phyloP scores from a whole-genome alignment of 2,329 filamentous ascomycete species.

The Fusarium continuum region DNA sequence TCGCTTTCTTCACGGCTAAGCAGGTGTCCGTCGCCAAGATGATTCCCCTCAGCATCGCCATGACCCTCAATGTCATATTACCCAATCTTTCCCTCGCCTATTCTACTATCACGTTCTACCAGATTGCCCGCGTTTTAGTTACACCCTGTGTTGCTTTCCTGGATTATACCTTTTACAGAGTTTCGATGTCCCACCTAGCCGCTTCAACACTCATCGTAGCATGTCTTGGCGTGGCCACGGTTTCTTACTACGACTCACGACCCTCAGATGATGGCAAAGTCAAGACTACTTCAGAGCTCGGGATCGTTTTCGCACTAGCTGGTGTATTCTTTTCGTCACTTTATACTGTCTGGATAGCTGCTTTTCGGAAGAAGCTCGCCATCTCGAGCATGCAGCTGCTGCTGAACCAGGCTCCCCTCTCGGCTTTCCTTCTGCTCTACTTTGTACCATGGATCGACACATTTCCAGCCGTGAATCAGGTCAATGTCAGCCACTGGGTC shows the following conservation, averaged over 20 bases:
- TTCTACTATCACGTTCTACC: constrained; percentile 75
- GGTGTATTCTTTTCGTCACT: constrained; percentile 72
- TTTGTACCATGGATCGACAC: constrained; percentile 70
- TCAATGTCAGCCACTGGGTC: constrained; percentile 54
- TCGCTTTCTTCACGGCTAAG: constrained; percentile 65
- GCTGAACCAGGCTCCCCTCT: constrained; percentile 72
- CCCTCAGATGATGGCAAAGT: constrained; percentile 22
- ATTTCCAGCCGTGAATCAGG: constrained; percentile 51
- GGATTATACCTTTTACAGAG: constrained; percentile 69
- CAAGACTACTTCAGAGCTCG: constrained; percentile 65
- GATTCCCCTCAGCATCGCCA: constrained; percentile 70
- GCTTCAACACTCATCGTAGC: constrained; percentile 68
- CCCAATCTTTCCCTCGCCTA: constrained; percentile 74
- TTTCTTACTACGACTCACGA: constrained; percentile 64
- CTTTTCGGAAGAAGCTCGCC: constrained; percentile 70
- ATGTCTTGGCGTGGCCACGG: constrained; percentile 70
- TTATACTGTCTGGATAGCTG: constrained; percentile 75
- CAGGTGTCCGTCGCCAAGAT: constrained; percentile 64
- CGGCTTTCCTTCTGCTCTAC: constrained; percentile 70
- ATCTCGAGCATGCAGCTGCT: constrained; percentile 76
- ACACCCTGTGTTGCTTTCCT: constrained; percentile 72
- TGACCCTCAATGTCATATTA: constrained; percentile 75
- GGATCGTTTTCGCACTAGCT: constrained; percentile 70
- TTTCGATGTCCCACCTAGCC: constrained; percentile 62
- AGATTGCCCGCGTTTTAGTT: constrained; percentile 72